Evolutionary conservation across 768 basidiomycete species (phyloP).

Genomic region (Cytidiella melzeri): DNA sequence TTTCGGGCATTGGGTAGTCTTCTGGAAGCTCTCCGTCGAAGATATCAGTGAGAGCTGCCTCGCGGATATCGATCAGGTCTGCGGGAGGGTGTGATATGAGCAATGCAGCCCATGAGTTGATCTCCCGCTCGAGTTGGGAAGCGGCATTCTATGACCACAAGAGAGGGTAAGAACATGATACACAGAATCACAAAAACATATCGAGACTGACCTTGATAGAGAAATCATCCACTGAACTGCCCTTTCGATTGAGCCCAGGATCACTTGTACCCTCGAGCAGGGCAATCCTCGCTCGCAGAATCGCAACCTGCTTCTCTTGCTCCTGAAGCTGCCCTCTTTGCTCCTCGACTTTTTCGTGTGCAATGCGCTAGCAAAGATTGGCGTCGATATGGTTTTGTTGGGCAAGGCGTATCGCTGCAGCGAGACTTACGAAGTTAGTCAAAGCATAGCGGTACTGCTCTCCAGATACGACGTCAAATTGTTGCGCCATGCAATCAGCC

Average conservation of each 20-base stretch:
- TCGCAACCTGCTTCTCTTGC: constrained; percentile 78
- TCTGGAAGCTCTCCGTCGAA: constrained; percentile 43
- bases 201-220: constrained; percentile 63
- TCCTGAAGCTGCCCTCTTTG: constrained; percentile 75
- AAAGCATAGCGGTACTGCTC: constrained; percentile 82
- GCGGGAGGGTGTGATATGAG: constrained; percentile 53
- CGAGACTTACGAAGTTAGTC: constrained; percentile 55
- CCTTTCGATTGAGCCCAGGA: background rate
- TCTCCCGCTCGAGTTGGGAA: constrained; percentile 71
- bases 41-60: constrained; percentile 56
- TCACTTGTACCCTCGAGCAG: constrained; percentile 63
- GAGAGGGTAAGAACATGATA: constrained; percentile 1
- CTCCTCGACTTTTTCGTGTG: constrained; percentile 84
- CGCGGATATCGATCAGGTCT: constrained; percentile 45
- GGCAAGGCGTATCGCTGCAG: no score
- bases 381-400: no score
- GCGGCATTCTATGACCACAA: constrained; percentile 73
- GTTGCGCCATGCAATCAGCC: constrained; percentile 11
- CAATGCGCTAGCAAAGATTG: constrained; percentile 67
- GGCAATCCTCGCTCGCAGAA: constrained; percentile 62
- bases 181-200: constrained; percentile 7
- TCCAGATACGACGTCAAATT: constrained; percentile 30
- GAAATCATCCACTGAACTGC: constrained; percentile 70
- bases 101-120: constrained; percentile 87
- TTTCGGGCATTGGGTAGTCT: constrained; percentile 23